Conservation (phyloP, 208 protist genomes). For the Balamuthia mandrillaris region DNA sequence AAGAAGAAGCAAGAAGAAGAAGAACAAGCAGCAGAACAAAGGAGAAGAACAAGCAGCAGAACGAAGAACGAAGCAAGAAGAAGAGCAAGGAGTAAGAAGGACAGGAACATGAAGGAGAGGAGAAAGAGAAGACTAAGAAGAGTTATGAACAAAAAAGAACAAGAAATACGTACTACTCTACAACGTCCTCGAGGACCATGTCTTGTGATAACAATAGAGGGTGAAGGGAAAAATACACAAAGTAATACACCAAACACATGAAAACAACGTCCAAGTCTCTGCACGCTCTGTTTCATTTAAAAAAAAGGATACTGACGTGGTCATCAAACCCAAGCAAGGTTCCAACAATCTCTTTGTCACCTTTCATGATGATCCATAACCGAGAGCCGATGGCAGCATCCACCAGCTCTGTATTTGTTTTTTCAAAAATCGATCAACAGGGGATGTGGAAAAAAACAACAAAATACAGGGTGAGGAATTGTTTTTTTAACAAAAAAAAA, state of each 20-base stretch:
- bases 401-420: constrained; percentile 58
- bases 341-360: constrained; percentile 76
- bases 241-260: not conserved
- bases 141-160: not conserved
- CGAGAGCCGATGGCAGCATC: constrained; percentile 69
- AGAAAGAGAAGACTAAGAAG: not conserved
- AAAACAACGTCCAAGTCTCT: constrained; percentile 58
- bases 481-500: no score
- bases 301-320: constrained; percentile 58
- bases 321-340: constrained; percentile 76
- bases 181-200: constrained; percentile 49
- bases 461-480: no score
- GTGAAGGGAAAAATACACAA: not conserved
- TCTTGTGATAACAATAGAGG: not conserved
- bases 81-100: not conserved
- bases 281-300: constrained; percentile 1
- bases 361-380: constrained; percentile 78
- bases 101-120: not conserved
- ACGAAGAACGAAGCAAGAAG: not conserved
- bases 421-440: not conserved
- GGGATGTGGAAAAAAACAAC: no score
- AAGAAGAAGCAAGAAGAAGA: not conserved
- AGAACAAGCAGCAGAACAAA: not conserved
- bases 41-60: not conserved
- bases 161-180: constrained; percentile 15